Conservation (phyloP, 345 rosid genomes). For the Linum lewisii region DNA sequence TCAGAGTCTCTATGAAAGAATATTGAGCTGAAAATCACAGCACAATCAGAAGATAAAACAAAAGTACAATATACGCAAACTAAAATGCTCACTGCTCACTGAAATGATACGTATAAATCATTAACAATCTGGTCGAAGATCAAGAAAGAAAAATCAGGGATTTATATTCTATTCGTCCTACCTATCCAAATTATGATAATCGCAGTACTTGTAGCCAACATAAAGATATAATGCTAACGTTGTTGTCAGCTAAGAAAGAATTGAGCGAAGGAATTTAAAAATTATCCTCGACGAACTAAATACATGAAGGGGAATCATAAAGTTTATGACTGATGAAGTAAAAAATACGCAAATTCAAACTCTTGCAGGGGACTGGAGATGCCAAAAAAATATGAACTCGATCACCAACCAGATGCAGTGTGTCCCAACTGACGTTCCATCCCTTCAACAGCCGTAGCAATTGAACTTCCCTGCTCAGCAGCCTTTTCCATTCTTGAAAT, state of each 20-base stretch:
- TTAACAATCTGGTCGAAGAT: not conserved
- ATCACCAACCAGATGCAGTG: slow-evolving; percentile 48
- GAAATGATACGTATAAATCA: too few relatives aligned
- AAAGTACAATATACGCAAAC: not conserved
- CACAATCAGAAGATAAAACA: not conserved
- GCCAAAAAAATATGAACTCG: slow-evolving; percentile 6
- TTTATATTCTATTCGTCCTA: too few relatives aligned
- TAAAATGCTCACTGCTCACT: not conserved
- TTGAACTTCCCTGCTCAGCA: slow-evolving; percentile 94
- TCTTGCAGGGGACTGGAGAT: not conserved
- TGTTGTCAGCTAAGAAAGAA: not conserved
- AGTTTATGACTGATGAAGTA: not conserved
- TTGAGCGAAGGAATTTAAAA: not conserved
- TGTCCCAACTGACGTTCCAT: slow-evolving; percentile 91
- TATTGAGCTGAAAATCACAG: slow-evolving; percentile 44
- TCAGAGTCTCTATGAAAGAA: slow-evolving; percentile 84
- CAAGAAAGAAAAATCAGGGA: not conserved
- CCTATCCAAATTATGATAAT: not conserved
- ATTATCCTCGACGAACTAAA: not conserved
- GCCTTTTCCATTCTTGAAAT: slow-evolving; percentile 98
- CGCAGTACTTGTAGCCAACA: not conserved
- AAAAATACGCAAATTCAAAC: not conserved
- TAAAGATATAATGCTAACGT: not conserved
- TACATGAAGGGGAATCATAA: not conserved
- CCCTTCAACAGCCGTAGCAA: slow-evolving; percentile 98